Evolutionary conservation across 2,329 filamentous ascomycete species (phyloP).

Genomic region (Venturia carpophila): DNA sequence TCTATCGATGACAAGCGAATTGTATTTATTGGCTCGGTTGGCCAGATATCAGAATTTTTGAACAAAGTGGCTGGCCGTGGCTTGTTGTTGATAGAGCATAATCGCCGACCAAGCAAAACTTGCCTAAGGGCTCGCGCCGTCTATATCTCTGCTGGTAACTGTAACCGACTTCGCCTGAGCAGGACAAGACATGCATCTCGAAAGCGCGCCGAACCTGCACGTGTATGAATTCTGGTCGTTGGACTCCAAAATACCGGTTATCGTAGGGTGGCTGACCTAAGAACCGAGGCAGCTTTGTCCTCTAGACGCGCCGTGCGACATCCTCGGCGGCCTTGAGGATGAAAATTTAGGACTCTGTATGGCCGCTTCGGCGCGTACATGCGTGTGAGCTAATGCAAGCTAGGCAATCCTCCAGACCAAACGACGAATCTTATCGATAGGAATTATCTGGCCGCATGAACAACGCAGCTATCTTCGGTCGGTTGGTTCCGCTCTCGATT

Average conservation of each 20-base stretch:
- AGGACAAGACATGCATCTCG: neutral
- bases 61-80: neutral
- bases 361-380: slow-evolving; percentile 4
- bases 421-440: slow-evolving; percentile 12
- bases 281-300: slow-evolving; percentile 1
- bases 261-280: neutral
- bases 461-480: slow-evolving; percentile 3
- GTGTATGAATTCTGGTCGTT: neutral
- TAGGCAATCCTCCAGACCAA: slow-evolving; percentile 4
- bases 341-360: neutral
- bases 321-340: neutral
- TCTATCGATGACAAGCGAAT: neutral
- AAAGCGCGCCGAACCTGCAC: slow-evolving; percentile 1
- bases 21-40: neutral
- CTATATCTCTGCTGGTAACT: neutral
- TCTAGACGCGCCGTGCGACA: neutral
- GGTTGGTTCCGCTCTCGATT: slow-evolving; percentile 8
- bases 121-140: neutral
- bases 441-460: neutral
- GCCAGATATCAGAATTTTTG: neutral
- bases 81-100: neutral
- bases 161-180: neutral
- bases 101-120: neutral
- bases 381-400: slow-evolving; percentile 1
- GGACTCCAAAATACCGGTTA: neutral